Evolutionary conservation across 345 rosid genomes (phyloP).

Genomic region (Cochlearia excelsa): DNA sequence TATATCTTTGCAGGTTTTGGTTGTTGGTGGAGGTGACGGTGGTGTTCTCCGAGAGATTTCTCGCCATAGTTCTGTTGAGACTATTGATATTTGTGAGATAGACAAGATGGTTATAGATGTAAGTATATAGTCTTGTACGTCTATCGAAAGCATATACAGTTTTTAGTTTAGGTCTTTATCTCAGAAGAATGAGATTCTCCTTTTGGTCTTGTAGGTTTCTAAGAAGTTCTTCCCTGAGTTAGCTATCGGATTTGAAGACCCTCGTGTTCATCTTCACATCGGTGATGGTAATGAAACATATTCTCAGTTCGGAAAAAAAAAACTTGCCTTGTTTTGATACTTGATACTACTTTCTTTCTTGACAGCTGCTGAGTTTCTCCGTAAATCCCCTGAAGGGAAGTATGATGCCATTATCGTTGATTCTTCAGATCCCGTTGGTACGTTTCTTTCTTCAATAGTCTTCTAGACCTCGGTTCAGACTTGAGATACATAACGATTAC

Average conservation of each 20-base stretch:
- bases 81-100: constrained; percentile 86
- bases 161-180: not conserved
- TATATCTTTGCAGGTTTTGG: constrained; percentile 59
- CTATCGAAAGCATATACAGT: not conserved
- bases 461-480: too few relatives aligned
- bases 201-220: constrained; percentile 48
- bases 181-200: not conserved
- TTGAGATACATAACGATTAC: too few relatives aligned
- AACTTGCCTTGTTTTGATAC: not conserved
- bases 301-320: not conserved
- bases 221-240: constrained; percentile 74
- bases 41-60: constrained; percentile 91
- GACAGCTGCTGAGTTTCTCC: constrained; percentile 76
- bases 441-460: constrained; percentile 8
- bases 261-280: constrained; percentile 77
- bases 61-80: constrained; percentile 78
- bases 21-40: constrained; percentile 32
- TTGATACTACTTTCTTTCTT: constrained; percentile 30
- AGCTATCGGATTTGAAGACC: constrained; percentile 82
- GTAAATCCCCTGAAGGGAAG: constrained; percentile 54
- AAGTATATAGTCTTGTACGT: constrained; percentile 45
- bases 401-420: constrained; percentile 33
- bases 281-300: constrained; percentile 66
- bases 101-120: constrained; percentile 76
- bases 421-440: constrained; percentile 95